Evolutionary conservation across 2,329 filamentous ascomycete species (phyloP).

Genomic region (Colletotrichum echinochloae): DNA sequence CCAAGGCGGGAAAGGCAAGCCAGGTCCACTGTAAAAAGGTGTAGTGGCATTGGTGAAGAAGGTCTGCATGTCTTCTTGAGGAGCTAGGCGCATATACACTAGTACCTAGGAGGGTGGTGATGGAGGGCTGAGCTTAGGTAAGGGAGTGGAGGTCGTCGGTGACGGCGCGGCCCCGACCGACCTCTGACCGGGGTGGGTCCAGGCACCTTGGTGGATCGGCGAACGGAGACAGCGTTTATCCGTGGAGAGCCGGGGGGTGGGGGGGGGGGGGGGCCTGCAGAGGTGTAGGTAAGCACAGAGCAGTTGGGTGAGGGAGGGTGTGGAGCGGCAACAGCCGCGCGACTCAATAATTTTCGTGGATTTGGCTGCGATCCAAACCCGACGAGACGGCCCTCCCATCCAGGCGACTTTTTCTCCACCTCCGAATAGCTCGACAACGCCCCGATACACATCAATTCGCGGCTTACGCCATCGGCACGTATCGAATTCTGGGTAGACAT

Average conservation of each 20-base stretch:
- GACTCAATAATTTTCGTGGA: slow-evolving; percentile 39
- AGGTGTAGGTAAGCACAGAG: slow-evolving; percentile 22
- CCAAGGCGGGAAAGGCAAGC: background rate
- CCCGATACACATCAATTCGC: background rate
- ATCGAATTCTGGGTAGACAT: slow-evolving; percentile 50
- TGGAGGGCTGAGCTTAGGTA: slow-evolving; percentile 25
- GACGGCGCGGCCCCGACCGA: slow-evolving; percentile 36
- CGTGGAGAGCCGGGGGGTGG: too few relatives aligned
- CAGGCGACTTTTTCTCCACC: slow-evolving; percentile 1
- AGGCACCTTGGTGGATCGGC: background rate
- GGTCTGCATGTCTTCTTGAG: slow-evolving; percentile 14
- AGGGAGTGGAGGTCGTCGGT: slow-evolving; percentile 17
- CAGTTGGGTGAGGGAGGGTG: background rate
- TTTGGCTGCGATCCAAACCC: slow-evolving; percentile 10
- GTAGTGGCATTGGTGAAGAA: slow-evolving; percentile 21
- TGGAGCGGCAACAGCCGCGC: slow-evolving; percentile 39
- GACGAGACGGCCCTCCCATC: background rate
- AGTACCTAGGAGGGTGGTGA: slow-evolving; percentile 6
- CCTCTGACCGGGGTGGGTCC: slow-evolving; percentile 1
- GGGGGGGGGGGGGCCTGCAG: too few relatives aligned
- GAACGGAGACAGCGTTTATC: background rate
- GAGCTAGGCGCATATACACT: background rate
- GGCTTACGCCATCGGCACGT: background rate
- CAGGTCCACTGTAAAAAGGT: background rate
- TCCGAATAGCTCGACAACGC: background rate